phyloP scores from a whole-genome alignment of 768 basidiomycete species.

The Collybiopsis confluens region DNA sequence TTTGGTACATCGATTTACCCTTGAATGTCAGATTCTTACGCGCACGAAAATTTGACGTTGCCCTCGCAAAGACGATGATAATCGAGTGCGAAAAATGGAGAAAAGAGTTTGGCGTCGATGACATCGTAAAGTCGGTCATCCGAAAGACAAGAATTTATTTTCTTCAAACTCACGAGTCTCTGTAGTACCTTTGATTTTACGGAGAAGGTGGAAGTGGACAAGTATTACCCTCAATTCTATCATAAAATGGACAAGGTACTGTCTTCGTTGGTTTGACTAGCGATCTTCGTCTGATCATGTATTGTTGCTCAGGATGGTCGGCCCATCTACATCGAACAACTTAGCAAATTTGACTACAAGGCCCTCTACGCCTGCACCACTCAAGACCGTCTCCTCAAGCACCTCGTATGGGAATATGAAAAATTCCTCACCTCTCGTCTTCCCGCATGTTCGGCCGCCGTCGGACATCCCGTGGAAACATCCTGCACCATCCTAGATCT shows the following conservation, averaged over 20 bases:
- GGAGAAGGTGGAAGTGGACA: conserved; percentile 79
- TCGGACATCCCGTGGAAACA: conserved; percentile 91
- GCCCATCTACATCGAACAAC: conserved; percentile 91
- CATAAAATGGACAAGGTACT: conserved; percentile 97
- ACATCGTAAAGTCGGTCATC: conserved; percentile 55
- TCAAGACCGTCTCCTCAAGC: conserved; percentile 81
- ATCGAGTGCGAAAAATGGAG: conserved; percentile 83
- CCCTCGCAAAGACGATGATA: conserved; percentile 81
- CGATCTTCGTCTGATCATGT: background rate
- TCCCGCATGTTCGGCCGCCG: conserved; percentile 66
- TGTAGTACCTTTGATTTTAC: conserved; percentile 80
- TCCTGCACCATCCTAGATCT: conserved; percentile 98
- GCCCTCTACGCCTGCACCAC: conserved; percentile 81
- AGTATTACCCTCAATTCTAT: conserved; percentile 94
- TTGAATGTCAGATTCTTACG: conserved; percentile 68
- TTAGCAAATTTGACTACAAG: conserved; percentile 84
- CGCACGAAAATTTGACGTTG: conserved; percentile 88
- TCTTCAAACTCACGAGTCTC: background rate
- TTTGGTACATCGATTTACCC: conserved; percentile 2
- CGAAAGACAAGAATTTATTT: background rate
- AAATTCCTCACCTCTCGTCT: conserved; percentile 76
- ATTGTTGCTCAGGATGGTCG: conserved; percentile 69
- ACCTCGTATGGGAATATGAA: conserved; percentile 92
- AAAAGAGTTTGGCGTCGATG: conserved; percentile 77
- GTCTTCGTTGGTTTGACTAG: conserved; percentile 54